Evolutionary conservation across 345 rosid genomes (phyloP).

Genomic region (Camelina sativa): DNA sequence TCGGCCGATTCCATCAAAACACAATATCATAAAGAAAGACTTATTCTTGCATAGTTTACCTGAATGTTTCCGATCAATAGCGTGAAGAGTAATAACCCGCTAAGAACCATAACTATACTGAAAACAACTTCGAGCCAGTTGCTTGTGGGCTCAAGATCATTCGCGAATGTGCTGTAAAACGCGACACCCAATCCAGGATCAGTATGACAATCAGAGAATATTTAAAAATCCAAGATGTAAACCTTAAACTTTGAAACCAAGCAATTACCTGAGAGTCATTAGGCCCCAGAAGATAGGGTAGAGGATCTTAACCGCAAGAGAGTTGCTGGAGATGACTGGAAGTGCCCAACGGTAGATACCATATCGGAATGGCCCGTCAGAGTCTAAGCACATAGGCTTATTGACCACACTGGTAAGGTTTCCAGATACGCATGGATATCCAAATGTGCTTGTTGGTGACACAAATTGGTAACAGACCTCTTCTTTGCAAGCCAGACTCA

Average conservation of each 20-base stretch:
- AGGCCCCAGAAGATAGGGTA: slow-evolving; percentile 96
- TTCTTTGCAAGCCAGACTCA: slow-evolving; percentile 69
- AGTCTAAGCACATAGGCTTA: slow-evolving; percentile 69
- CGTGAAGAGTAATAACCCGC: slow-evolving; percentile 84
- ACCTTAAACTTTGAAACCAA: not conserved
- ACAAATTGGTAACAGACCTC: slow-evolving; percentile 61
- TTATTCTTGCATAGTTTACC: slow-evolving; percentile 48
- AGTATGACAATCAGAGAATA: not conserved
- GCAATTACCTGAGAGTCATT: slow-evolving; percentile 76
- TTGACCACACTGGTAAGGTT: slow-evolving; percentile 51
- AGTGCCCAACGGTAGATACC: slow-evolving; percentile 83
- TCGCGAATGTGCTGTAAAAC: slow-evolving; percentile 77
- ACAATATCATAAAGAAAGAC: slow-evolving; percentile 9
- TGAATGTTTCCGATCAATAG: slow-evolving; percentile 84
- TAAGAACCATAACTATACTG: slow-evolving; percentile 76
- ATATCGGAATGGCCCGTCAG: slow-evolving; percentile 61
- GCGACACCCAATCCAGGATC: not conserved
- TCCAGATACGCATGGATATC: slow-evolving; percentile 55
- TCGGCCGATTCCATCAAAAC: slow-evolving; percentile 25
- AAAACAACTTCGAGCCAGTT: slow-evolving; percentile 75
- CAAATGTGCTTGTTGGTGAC: slow-evolving; percentile 42
- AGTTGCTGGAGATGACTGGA: slow-evolving; percentile 85
- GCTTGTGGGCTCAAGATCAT: slow-evolving; percentile 84
- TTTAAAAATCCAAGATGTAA: slow-evolving; percentile 11
- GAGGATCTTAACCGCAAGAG: slow-evolving; percentile 75